Conservation (phyloP, 2,329 filamentous ascomycete genomes). For the Penicillium sp. region DNA sequence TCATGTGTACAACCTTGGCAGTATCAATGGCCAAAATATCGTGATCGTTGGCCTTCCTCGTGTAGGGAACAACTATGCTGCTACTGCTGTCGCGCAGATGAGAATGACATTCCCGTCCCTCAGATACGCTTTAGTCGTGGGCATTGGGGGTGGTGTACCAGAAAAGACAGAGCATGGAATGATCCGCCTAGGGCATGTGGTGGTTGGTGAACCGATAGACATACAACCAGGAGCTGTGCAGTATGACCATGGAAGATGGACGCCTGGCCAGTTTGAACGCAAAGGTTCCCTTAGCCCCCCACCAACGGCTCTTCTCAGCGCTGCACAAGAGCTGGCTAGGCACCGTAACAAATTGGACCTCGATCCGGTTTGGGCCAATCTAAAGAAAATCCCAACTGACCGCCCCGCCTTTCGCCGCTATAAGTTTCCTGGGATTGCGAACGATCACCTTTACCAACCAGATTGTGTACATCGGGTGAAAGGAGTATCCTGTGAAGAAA, state of each 20-base stretch:
- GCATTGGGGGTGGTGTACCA: neutral
- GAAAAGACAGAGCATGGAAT: constrained; percentile 6
- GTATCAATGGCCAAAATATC: neutral
- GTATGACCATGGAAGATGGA: constrained; percentile 9
- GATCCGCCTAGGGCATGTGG: constrained; percentile 22
- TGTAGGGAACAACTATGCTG: constrained; percentile 13
- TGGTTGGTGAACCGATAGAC: constrained; percentile 16
- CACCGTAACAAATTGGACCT: too few species aligned
- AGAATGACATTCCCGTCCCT: neutral
- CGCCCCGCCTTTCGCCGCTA: too few species aligned
- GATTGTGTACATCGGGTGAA: too few species aligned
- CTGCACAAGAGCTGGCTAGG: too few species aligned
- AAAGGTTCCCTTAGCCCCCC: neutral
- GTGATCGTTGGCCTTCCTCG: constrained; percentile 15
- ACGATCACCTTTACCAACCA: too few species aligned
- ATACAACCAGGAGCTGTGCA: neutral
- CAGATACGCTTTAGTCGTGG: neutral
- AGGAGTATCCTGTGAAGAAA: neutral
- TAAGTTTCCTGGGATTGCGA: too few species aligned
- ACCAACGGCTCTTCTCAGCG: neutral
- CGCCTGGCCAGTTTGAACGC: neutral
- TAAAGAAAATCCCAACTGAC: too few species aligned
- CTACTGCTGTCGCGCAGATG: neutral
- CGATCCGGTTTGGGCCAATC: too few species aligned
- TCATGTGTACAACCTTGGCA: constrained; percentile 15